phyloP scores from a whole-genome alignment of 2,329 filamentous ascomycete genomes.

The Penicillium sp. region DNA sequence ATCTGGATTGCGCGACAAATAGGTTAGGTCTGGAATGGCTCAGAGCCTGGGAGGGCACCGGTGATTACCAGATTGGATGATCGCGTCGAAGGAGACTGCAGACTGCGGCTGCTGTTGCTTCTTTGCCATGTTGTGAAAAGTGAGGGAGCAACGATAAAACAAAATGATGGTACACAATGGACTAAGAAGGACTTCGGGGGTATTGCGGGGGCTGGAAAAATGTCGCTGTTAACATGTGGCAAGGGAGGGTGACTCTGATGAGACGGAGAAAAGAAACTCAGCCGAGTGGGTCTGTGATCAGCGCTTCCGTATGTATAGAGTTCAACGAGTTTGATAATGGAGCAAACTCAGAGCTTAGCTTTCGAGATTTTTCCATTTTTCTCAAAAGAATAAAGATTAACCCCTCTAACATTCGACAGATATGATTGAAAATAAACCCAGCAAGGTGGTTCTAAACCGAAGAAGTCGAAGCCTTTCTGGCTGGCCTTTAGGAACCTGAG shows the following conservation, averaged over 20 bases:
- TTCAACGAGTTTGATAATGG: too few species aligned
- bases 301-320: not conserved
- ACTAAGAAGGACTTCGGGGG: not conserved
- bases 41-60: slow-evolving; percentile 4
- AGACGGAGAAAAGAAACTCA: slow-evolving; percentile 17
- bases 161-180: not conserved
- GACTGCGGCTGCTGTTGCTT: slow-evolving; percentile 24
- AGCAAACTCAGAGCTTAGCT: too few species aligned
- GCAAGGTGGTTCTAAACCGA: too few species aligned
- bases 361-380: too few species aligned
- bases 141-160: not conserved
- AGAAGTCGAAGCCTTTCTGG: too few species aligned
- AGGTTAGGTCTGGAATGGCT: slow-evolving; percentile 7
- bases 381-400: too few species aligned
- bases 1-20: slow-evolving; percentile 36
- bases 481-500: too few species aligned
- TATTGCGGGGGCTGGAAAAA: not conserved
- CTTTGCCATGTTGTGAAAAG: slow-evolving; percentile 34
- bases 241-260: not conserved
- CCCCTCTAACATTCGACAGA: too few species aligned
- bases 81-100: slow-evolving; percentile 51
- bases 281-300: slow-evolving; percentile 11
- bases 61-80: slow-evolving; percentile 53
- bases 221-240: not conserved
- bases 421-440: too few species aligned